Conservation (phyloP, 352 stramenopile species). For the Blastocystis sp. region DNA sequence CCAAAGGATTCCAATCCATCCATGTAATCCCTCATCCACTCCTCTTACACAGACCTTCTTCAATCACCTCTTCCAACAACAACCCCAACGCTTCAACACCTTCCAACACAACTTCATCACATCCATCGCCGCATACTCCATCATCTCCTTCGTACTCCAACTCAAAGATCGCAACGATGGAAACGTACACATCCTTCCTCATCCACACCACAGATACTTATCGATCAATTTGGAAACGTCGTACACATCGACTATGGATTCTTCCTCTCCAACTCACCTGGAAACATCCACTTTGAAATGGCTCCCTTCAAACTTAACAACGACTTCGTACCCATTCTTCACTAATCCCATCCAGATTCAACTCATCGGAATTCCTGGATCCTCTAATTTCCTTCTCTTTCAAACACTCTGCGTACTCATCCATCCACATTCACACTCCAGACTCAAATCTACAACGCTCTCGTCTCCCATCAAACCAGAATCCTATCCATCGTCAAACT, state of each 20-base stretch:
- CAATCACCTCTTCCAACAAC: constrained; percentile 75
- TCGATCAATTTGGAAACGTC: constrained; percentile 90
- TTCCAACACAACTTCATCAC: constrained; percentile 88
- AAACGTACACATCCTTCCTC: background rate
- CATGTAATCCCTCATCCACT: constrained; percentile 76
- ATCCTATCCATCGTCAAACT: constrained; percentile 91
- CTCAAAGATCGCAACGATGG: constrained; percentile 83
- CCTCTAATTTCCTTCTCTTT: background rate
- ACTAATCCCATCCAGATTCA: constrained; percentile 67
- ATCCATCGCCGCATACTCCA: constrained; percentile 89
- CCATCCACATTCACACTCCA: constrained; percentile 86
- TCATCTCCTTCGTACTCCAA: constrained; percentile 92
- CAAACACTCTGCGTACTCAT: constrained; percentile 60
- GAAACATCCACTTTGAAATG: constrained; percentile 93
- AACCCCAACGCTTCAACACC: constrained; percentile 72
- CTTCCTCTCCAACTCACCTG: constrained; percentile 89
- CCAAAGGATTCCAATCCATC: constrained; percentile 61
- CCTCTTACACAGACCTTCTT: constrained; percentile 73
- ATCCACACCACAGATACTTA: constrained; percentile 83
- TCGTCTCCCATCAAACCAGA: constrained; percentile 83
- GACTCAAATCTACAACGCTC: constrained; percentile 86
- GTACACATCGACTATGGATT: constrained; percentile 99
- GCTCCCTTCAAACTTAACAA: constrained; percentile 97
- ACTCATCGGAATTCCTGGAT: background rate
- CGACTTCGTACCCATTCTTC: constrained; percentile 95